Evolutionary conservation across 768 basidiomycete genomes (phyloP).

Genomic region (Phlebiopsis flavidoalba): DNA sequence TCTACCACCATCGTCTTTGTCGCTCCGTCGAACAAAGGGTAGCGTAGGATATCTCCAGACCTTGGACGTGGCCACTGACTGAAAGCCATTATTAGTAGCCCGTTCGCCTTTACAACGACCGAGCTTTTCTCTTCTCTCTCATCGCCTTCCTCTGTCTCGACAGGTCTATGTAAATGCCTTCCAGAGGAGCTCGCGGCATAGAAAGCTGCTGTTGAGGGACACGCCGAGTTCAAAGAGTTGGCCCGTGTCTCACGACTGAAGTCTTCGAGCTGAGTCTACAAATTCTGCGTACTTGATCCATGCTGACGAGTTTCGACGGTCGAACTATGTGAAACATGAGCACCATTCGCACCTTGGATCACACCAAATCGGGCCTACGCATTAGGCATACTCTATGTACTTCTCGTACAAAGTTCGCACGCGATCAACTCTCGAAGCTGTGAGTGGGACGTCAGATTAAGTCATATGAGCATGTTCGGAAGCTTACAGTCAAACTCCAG

Average conservation of each 20-base stretch:
- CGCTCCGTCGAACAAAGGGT: slow-evolving; percentile 84
- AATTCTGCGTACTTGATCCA: slow-evolving; percentile 96
- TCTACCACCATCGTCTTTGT: too few relatives aligned
- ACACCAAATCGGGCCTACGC: not conserved
- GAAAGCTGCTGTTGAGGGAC: slow-evolving; percentile 78
- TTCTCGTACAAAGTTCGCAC: slow-evolving; percentile 91
- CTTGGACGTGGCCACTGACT: slow-evolving; percentile 93
- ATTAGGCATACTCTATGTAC: slow-evolving; percentile 70
- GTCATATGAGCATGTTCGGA: not conserved
- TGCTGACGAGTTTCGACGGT: slow-evolving; percentile 82
- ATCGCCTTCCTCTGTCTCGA: slow-evolving; percentile 90
- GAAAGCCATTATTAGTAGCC: slow-evolving; percentile 68
- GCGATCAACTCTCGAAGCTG: slow-evolving; percentile 90
- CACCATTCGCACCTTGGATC: not conserved
- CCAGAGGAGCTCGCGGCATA: slow-evolving; percentile 92
- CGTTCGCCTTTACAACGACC: slow-evolving; percentile 86
- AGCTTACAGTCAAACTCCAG: slow-evolving; percentile 64
- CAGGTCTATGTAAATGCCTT: slow-evolving; percentile 97
- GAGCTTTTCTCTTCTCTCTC: slow-evolving; percentile 79
- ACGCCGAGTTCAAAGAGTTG: slow-evolving; percentile 94
- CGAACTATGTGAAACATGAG: slow-evolving; percentile 47
- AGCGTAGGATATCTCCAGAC: slow-evolving; percentile 98
- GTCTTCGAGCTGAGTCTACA: slow-evolving; percentile 84
- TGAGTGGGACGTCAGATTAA: slow-evolving; percentile 9
- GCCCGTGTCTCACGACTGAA: slow-evolving; percentile 83